Evolutionary conservation across 352 stramenopile genomes (phyloP).

Genomic region (Thalassiosira pacifica): DNA sequence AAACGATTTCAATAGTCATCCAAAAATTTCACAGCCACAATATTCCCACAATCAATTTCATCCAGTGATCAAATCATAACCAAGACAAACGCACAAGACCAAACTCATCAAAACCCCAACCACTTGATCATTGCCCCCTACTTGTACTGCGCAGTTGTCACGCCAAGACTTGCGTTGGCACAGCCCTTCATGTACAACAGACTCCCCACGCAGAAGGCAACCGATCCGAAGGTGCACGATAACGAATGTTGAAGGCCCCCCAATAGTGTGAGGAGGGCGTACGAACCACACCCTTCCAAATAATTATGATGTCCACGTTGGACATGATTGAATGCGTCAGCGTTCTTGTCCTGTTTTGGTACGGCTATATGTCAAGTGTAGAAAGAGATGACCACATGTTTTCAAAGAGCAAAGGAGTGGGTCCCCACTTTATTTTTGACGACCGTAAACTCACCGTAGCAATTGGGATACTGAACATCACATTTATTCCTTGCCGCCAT

Average conservation of each 20-base stretch:
- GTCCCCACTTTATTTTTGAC: not conserved
- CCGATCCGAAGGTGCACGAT: constrained; percentile 37
- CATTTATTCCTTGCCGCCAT: constrained; percentile 79
- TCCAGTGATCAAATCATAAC: constrained; percentile 32
- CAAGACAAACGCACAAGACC: constrained; percentile 45
- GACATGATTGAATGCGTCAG: constrained; percentile 83
- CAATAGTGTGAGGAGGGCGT: constrained; percentile 66
- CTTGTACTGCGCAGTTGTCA: constrained; percentile 74
- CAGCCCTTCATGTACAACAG: constrained; percentile 79
- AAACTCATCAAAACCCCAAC: constrained; percentile 72
- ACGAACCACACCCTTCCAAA: constrained; percentile 59
- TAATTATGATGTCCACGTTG: constrained; percentile 84
- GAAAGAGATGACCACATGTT: not conserved
- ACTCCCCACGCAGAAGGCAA: constrained; percentile 69
- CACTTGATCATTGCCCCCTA: constrained; percentile 79
- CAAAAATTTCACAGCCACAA: not conserved
- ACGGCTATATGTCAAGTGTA: constrained; percentile 21
- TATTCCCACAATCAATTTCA: not conserved
- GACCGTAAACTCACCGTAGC: constrained; percentile 60
- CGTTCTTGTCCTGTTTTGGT: constrained; percentile 76
- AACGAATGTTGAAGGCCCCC: constrained; percentile 69
- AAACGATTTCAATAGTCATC: too few relatives aligned
- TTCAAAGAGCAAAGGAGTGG: not conserved
- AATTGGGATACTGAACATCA: constrained; percentile 75
- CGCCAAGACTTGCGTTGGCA: constrained; percentile 67